Base-by-base conservation (phyloP, 2,329 filamentous ascomycete species). In the Hypoxylon sp. region DNA sequence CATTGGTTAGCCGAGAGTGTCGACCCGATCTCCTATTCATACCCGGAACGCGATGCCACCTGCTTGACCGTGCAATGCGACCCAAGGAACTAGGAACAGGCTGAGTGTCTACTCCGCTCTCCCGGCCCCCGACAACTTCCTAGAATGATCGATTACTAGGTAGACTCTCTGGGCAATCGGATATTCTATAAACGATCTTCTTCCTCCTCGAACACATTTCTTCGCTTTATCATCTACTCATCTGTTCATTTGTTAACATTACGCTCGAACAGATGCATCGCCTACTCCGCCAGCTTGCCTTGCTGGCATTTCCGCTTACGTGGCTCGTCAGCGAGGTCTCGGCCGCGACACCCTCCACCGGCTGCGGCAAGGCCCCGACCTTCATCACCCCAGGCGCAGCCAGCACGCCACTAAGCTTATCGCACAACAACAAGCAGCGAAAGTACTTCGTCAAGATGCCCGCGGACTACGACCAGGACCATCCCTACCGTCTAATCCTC, bases 401-500 rank as follows among this genome's bases (percentile, higher is more conserved):
- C 26, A 64, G 61, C 26, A 59, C 53, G 13, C 39, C 58, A 24
- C 56, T 72, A 39, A 68, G 60, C 8, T 62, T 74, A n/a, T 72
- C 67, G 20, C 71, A 76, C 19, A 76, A 77, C 56, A 73, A 72
- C 37, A 75, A 77, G 59, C 62, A 64, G 43, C 73, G 76, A 20
- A 55, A 73, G 37, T 77, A 74, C 67, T 69, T 70, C 66, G 60
- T 78, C 17, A 70, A 72, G 48, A 53, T 77, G 6, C 77, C 77
- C 3, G 64, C 70, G 11, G 71, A 72, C 65, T 80, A 80, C 65
- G 71, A 80, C 58, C 68, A 69, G n/a, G 73, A 59, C 53, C 71
- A 72, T 19, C 71, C 74, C 1, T 77, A 80, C 67, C 73, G 74
- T 8, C 73, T 80, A 41, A 74, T 80, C 59, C 79, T 79, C 68